A percentile compares a stretch with the other conserved stretches of the same genome.
These are phyloP conservation scores for Cyberlindnera xylosilytica DNA, from an alignment of 805 yeast genomes.

Conservation along the genomic window DNA sequence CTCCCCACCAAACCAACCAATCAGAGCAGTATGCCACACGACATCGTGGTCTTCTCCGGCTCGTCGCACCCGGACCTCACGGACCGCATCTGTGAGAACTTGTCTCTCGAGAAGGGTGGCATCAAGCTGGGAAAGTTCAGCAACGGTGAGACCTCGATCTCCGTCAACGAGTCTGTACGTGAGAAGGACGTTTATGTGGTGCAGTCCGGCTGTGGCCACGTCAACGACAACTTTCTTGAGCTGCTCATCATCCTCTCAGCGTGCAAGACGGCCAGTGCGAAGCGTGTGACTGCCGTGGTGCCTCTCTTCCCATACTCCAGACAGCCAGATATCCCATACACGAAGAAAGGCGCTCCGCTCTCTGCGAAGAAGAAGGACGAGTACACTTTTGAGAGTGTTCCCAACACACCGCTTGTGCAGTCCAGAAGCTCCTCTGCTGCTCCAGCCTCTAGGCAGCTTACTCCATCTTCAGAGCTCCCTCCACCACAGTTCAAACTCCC, in stretches of 20 bases:
- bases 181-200: slow-evolving; percentile 96
- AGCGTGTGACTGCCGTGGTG: slow-evolving; percentile 89
- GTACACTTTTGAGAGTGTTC: slow-evolving; percentile 47
- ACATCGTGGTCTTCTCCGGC: slow-evolving; percentile 87
- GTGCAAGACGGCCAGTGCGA: slow-evolving; percentile 96
- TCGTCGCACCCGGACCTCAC: slow-evolving; percentile 83
- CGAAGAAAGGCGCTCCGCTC: slow-evolving; percentile 71
- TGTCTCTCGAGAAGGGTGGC: slow-evolving; percentile 70
- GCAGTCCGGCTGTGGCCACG: slow-evolving; percentile 80
- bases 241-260: slow-evolving; percentile 87
- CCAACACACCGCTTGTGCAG: slow-evolving; percentile 42
- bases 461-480: slow-evolving; percentile 8
- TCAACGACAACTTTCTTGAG: slow-evolving; percentile 94
- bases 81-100: slow-evolving; percentile 66
- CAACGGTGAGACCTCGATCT: slow-evolving; percentile 93
- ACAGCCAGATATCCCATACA: slow-evolving; percentile 91
- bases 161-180: slow-evolving; percentile 82
- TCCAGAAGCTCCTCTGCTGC: slow-evolving; percentile 9
- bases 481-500: slow-evolving; percentile 10
- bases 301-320: slow-evolving; percentile 95
- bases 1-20: too few species aligned
- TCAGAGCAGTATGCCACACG: slow-evolving; percentile 65
- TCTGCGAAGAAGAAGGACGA: slow-evolving; percentile 26
- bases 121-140: slow-evolving; percentile 66
- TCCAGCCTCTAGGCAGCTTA: too few species aligned